Evolutionary conservation across 192 early-diverging fungal species (phyloP).

Genomic region (Lobulomyces angularis): DNA sequence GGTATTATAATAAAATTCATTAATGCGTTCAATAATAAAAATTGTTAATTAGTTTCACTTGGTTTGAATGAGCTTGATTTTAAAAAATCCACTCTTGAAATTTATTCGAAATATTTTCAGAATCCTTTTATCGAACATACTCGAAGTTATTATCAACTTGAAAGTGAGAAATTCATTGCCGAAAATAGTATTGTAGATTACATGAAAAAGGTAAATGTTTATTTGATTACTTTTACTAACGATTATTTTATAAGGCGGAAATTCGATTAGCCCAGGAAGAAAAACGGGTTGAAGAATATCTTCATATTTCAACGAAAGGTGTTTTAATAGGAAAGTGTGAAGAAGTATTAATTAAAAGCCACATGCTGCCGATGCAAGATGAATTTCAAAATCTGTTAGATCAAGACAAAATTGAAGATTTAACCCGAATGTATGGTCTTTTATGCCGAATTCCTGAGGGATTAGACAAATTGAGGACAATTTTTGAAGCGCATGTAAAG

Average conservation of each 20-base stretch:
- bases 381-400: conserved; percentile 86
- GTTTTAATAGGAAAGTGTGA: conserved; percentile 74
- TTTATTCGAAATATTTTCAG: conserved; percentile 83
- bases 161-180: conserved; percentile 78
- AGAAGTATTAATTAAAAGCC: conserved; percentile 71
- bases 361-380: conserved; percentile 68
- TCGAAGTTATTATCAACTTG: conserved; percentile 75
- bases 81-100: conserved; percentile 64
- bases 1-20: conserved; percentile 39
- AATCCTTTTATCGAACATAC: conserved; percentile 68
- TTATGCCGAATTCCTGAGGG: conserved; percentile 67
- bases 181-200: conserved; percentile 88
- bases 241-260: conserved; percentile 49
- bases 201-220: conserved; percentile 67
- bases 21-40: too few species aligned
- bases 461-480: conserved; percentile 62
- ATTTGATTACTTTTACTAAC: conserved; percentile 3
- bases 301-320: conserved; percentile 69
- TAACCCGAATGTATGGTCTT: conserved; percentile 76
- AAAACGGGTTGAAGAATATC: conserved; percentile 70
- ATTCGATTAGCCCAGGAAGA: conserved; percentile 70
- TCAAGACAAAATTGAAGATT: conserved; percentile 75
- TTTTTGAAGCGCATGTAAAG: conserved; percentile 67
- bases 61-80: conserved; percentile 72
- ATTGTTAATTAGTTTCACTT: conserved; percentile 46